Evolutionary conservation across 192 early-diverging fungal species (phyloP).

Genomic region (Coemansia aciculifera): DNA sequence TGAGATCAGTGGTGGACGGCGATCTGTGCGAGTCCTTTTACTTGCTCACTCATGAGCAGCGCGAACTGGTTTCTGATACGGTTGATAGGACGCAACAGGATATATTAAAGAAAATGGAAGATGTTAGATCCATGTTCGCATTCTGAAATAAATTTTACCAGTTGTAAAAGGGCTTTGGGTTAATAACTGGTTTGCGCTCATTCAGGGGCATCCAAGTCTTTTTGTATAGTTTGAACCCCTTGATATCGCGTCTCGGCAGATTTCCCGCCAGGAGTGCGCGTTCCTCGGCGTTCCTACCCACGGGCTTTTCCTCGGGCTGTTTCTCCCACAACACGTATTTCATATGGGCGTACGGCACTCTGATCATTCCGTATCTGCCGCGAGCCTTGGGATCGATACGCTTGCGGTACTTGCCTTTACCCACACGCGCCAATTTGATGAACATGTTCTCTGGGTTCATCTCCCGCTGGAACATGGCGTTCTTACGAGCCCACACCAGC

Average conservation of each 20-base stretch:
- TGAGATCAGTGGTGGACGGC: slow-evolving; percentile 77
- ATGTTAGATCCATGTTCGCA: slow-evolving; percentile 67
- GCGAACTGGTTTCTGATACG: slow-evolving; percentile 72
- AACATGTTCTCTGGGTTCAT: slow-evolving; percentile 66
- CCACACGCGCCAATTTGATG: slow-evolving; percentile 79
- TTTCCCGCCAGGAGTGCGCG: slow-evolving; percentile 26
- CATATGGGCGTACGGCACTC: slow-evolving; percentile 75
- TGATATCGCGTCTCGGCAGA: slow-evolving; percentile 56
- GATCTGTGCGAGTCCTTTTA: slow-evolving; percentile 88
- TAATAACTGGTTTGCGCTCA: slow-evolving; percentile 75
- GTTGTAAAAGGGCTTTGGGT: slow-evolving; percentile 69
- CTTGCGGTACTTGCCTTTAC: slow-evolving; percentile 77
- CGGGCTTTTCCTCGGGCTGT: slow-evolving; percentile 27
- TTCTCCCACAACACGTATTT: slow-evolving; percentile 78
- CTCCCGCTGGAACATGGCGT: slow-evolving; percentile 63
- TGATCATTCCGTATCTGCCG: slow-evolving; percentile 76
- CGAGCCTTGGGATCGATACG: slow-evolving; percentile 76
- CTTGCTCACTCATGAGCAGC: slow-evolving; percentile 8
- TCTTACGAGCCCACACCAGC: slow-evolving; percentile 67
- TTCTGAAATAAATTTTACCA: slow-evolving; percentile 62
- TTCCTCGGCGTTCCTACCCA: slow-evolving; percentile 27
- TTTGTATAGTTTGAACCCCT: slow-evolving; percentile 65
- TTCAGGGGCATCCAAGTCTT: slow-evolving; percentile 70
- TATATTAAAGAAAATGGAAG: slow-evolving; percentile 92
- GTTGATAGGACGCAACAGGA: slow-evolving; percentile 83